phyloP scores from a whole-genome alignment of 495 filamentous ascomycete genomes.

The Penicillium diatomitis region DNA sequence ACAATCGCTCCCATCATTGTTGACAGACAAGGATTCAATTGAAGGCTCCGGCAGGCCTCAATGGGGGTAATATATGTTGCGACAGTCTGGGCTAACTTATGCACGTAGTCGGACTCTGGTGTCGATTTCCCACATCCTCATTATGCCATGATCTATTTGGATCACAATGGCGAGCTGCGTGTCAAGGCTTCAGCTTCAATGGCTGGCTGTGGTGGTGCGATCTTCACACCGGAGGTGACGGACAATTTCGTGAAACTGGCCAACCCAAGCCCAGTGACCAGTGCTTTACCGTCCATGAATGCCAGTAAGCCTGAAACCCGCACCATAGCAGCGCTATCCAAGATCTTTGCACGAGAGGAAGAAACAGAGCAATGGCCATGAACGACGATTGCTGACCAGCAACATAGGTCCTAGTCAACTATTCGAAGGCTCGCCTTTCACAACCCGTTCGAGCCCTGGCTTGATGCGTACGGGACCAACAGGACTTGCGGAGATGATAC shows the following conservation, averaged over 20 bases:
- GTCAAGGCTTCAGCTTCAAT: slow-evolving; percentile 28
- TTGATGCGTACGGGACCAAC: slow-evolving; percentile 15
- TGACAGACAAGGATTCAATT: neutral
- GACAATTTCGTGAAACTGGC: slow-evolving; percentile 28
- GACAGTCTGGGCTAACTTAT: too few relatives aligned
- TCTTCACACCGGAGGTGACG: slow-evolving; percentile 34
- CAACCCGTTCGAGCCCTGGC: slow-evolving; percentile 10
- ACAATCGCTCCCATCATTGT: neutral
- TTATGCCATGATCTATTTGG: slow-evolving; percentile 33
- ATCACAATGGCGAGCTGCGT: slow-evolving; percentile 28
- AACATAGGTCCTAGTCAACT: slow-evolving; percentile 5
- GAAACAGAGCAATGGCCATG: too few relatives aligned
- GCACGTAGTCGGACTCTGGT: slow-evolving; percentile 5
- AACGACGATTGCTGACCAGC: too few relatives aligned
- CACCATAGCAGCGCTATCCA: too few relatives aligned
- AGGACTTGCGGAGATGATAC: slow-evolving; percentile 21
- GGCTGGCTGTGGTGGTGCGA: slow-evolving; percentile 23
- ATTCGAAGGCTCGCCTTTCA: slow-evolving; percentile 6
- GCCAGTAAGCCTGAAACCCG: slow-evolving; percentile 11
- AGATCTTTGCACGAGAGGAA: too few relatives aligned
- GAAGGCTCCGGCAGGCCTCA: too few relatives aligned
- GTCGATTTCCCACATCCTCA: slow-evolving; percentile 25
- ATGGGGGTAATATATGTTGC: too few relatives aligned
- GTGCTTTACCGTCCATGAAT: slow-evolving; percentile 3
- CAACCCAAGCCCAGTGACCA: slow-evolving; percentile 11